Percentiles rank a stretch among this genome's conserved stretches.
Conservation (phyloP, 1,284 basidiomycete genomes). For the Agaricales sp. region DNA sequence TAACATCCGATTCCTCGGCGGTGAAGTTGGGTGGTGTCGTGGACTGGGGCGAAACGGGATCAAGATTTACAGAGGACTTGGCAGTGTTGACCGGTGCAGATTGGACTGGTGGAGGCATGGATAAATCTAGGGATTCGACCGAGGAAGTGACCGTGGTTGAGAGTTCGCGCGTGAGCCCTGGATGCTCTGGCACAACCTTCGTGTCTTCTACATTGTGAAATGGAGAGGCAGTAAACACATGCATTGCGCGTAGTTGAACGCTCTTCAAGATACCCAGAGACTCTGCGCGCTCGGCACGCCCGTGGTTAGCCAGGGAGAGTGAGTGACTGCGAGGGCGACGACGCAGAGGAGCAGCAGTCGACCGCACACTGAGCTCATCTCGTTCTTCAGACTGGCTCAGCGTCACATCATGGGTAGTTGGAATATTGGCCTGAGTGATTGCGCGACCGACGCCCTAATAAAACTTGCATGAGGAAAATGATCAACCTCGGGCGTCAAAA, state of each 20-base stretch:
- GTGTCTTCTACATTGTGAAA: constrained; percentile 14
- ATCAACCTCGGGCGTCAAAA: constrained; percentile 1
- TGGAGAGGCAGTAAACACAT: constrained; percentile 45
- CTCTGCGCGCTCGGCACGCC: constrained; percentile 27
- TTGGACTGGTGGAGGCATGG: background rate
- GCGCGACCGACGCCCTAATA: constrained; percentile 52
- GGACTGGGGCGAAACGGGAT: constrained; percentile 24
- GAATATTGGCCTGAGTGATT: constrained; percentile 57
- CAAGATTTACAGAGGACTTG: constrained; percentile 7
- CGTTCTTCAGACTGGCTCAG: constrained; percentile 42
- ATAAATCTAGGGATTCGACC: constrained; percentile 1
- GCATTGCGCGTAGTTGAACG: constrained; percentile 43
- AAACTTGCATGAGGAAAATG: background rate
- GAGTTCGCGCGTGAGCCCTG: constrained; percentile 7
- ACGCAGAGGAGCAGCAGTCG: constrained; percentile 22
- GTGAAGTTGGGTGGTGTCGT: constrained; percentile 11
- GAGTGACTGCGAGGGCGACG: constrained; percentile 48
- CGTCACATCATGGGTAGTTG: constrained; percentile 37
- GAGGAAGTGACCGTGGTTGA: constrained; percentile 1
- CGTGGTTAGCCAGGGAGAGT: constrained; percentile 34
- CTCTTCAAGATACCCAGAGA: constrained; percentile 47
- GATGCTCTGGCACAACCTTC: constrained; percentile 14
- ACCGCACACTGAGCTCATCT: constrained; percentile 32
- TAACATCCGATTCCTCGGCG: constrained; percentile 14
- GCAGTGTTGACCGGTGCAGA: background rate